These are phyloP conservation scores for Suillus subalutaceus DNA, from an alignment of 768 basidiomycete species.

Conservation along the genomic window DNA sequence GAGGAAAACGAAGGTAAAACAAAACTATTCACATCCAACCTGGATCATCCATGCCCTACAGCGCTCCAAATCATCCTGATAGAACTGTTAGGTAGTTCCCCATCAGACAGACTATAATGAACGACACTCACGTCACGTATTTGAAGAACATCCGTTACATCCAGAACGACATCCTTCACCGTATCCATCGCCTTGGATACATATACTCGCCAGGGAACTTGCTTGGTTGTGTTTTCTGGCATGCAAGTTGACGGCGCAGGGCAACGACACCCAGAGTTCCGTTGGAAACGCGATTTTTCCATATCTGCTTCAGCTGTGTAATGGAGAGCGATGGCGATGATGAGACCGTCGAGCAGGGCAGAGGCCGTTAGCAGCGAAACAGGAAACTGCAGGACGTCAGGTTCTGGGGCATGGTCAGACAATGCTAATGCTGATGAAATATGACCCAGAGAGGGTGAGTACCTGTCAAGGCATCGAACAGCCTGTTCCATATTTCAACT, in stretches of 20 bases:
- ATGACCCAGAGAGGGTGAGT: not conserved
- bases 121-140: constrained; percentile 21
- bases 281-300: not conserved
- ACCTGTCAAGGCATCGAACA: constrained; percentile 50
- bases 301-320: constrained; percentile 35
- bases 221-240: not conserved
- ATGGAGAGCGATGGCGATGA: constrained; percentile 39
- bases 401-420: constrained; percentile 38
- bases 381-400: constrained; percentile 54
- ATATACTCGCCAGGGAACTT: constrained; percentile 17
- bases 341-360: constrained; percentile 50
- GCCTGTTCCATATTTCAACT: constrained; percentile 49
- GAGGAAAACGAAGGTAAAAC: not conserved
- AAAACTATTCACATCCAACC: constrained; percentile 16
- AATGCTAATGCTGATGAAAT: not conserved
- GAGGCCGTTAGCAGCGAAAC: constrained; percentile 56
- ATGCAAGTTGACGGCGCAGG: not conserved
- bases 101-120: not conserved
- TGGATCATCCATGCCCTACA: constrained; percentile 26
- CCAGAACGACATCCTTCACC: constrained; percentile 22
- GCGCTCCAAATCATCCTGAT: constrained; percentile 28
- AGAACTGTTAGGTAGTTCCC: not conserved
- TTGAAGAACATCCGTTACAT: constrained; percentile 29
- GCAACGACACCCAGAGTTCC: not conserved
- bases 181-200: constrained; percentile 14